Base-by-base conservation (phyloP, 1,139 yeast species). In the Geotrichum carabidarum region DNA sequence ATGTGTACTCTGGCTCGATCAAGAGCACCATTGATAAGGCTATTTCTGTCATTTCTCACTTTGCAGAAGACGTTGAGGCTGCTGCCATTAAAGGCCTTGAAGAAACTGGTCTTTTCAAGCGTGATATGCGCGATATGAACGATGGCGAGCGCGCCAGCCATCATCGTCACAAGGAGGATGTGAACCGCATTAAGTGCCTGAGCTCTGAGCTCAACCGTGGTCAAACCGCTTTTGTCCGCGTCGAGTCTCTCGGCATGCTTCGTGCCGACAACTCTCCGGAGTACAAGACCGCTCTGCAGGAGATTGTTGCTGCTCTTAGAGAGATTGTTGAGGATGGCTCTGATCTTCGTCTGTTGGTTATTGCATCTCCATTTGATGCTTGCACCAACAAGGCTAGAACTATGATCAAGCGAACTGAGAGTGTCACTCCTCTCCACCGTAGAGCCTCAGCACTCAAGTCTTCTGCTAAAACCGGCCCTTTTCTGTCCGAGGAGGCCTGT, bases 401-500 rank as follows among this genome's bases (percentile, higher is more conserved):
- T 36, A 44, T 47, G 36, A 40, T 44, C 12, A 58, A 54, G 49
- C 47, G 59, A 34, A 44, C 51, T 8, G 42, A 51, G 30, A 42
- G 36, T 37, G 38, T 22, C 18, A 30, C 45, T 8, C 17, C 50
- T 30, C 40, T 51, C 22, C 37, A 44, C 45, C 44, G 54, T 36
- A 27, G 50, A 30, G 42, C 55, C 27, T 15, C 50, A 30, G 30
- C 42, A 32, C 34, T 54, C 36, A 15, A 36, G 15, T 22, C 49
- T 8, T 18, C 34, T 22, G 45, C 38, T 30, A 22, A 22, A 5
- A 48, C 44, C 44, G 55, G 56, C 15, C 53, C 54, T 14, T 57
- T 32, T 43, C 34, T 22, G 30, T 69, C 81, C 30, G 76, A 79
- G 64, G 81, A 77, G 51, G 72, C 76, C 15, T 84, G 93, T 68